A percentile compares a stretch with the other conserved stretches of the same genome.
Conservation (phyloP, 2,329 filamentous ascomycete genomes). For the Paraconiothyrium brasiliense region DNA sequence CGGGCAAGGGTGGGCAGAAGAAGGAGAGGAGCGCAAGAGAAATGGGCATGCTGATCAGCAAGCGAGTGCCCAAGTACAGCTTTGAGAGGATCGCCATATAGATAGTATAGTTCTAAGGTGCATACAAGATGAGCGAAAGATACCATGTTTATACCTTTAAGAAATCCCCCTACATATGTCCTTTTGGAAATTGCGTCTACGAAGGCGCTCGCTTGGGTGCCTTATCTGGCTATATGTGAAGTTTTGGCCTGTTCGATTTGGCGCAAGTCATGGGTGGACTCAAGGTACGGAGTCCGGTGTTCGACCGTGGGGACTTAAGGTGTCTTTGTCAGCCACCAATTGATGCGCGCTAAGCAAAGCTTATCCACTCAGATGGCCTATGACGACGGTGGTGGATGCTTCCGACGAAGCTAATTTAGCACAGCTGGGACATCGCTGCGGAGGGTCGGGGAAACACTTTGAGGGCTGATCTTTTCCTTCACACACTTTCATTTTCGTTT, state of each 20-base stretch:
- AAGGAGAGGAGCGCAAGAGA: slow-evolving; percentile 75
- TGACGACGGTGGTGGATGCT: slow-evolving; percentile 3
- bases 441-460: not conserved
- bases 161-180: no score
- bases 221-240: not conserved
- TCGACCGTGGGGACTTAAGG: not conserved
- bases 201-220: slow-evolving; percentile 5
- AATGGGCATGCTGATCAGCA: slow-evolving; percentile 78
- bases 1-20: slow-evolving; percentile 75
- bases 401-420: not conserved
- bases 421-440: not conserved
- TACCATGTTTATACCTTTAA: not conserved
- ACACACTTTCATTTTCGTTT: not conserved
- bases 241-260: not conserved
- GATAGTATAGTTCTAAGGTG: slow-evolving; percentile 10
- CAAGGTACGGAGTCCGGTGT: no score
- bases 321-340: slow-evolving; percentile 5
- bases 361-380: not conserved
- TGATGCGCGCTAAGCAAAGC: not conserved
- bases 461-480: not conserved
- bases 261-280: not conserved
- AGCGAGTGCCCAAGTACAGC: slow-evolving; percentile 83
- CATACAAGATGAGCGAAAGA: not conserved
- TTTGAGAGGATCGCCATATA: slow-evolving; percentile 72
- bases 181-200: no score